A percentile compares a stretch with the other conserved stretches of the same genome.
Conservation (phyloP, 2,329 filamentous ascomycete species). For the Hypoxylon sp. region DNA sequence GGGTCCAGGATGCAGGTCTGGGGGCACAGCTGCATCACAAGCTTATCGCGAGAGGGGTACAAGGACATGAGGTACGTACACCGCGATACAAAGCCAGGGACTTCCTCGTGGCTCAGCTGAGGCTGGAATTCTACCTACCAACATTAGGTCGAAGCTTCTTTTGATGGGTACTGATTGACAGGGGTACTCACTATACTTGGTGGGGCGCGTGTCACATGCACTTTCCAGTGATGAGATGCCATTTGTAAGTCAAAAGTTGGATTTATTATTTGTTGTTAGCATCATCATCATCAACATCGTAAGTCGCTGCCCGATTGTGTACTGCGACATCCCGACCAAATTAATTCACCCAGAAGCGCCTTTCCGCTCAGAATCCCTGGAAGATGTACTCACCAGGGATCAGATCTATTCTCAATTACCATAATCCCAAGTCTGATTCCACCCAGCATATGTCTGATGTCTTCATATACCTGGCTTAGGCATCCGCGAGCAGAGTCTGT, state of each 20-base stretch:
- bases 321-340: neutral
- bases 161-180: slow-evolving; percentile 25
- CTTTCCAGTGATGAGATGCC: slow-evolving; percentile 32
- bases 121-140: slow-evolving; percentile 36
- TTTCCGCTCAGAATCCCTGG: slow-evolving; percentile 10
- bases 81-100: neutral
- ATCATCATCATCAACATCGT: neutral
- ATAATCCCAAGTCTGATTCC: slow-evolving; percentile 24
- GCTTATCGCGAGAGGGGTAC: slow-evolving; percentile 25
- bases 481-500: slow-evolving; percentile 32
- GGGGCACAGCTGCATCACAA: slow-evolving; percentile 31
- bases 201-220: slow-evolving; percentile 45
- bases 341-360: neutral
- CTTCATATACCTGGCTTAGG: slow-evolving; percentile 36
- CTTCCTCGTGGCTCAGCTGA: slow-evolving; percentile 36
- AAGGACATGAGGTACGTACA: neutral
- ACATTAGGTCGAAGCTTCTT: slow-evolving; percentile 10
- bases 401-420: slow-evolving; percentile 24
- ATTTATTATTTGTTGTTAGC: slow-evolving; percentile 4
- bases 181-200: slow-evolving; percentile 22
- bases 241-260: slow-evolving; percentile 21
- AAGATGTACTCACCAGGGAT: slow-evolving; percentile 38
- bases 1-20: slow-evolving; percentile 33
- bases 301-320: neutral
- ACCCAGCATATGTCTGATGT: slow-evolving; percentile 40